Evolutionary conservation across 2,329 filamentous ascomycete species (phyloP).

Genomic region (Thelonectria rubi): DNA sequence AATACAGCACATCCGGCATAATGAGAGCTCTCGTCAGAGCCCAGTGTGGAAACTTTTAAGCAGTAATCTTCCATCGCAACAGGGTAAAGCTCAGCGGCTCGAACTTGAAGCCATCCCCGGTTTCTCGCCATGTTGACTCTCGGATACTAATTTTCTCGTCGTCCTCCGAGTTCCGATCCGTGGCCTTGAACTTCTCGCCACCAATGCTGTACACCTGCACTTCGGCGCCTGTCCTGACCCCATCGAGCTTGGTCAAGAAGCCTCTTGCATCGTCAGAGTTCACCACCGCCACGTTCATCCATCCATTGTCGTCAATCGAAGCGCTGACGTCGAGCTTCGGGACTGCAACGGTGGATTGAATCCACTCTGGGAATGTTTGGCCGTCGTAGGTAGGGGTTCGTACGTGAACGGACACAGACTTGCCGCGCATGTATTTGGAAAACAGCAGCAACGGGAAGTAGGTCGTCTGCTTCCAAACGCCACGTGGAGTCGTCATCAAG

Average conservation of each 20-base stretch:
- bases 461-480: constrained; percentile 74
- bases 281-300: constrained; percentile 72
- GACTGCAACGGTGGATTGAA: constrained; percentile 69
- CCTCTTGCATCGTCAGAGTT: constrained; percentile 70
- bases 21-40: neutral
- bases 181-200: constrained; percentile 45
- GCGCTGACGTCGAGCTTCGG: constrained; percentile 76
- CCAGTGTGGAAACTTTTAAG: neutral
- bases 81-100: constrained; percentile 73
- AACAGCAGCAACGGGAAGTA: constrained; percentile 75
- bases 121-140: constrained; percentile 62
- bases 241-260: constrained; percentile 65
- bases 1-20: neutral
- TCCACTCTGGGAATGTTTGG: constrained; percentile 69
- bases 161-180: constrained; percentile 67
- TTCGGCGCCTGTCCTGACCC: constrained; percentile 54
- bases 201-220: constrained; percentile 68
- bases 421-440: constrained; percentile 70
- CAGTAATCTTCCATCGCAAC: constrained; percentile 61
- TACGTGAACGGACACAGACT: constrained; percentile 72
- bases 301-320: constrained; percentile 64
- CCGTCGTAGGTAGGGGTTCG: constrained; percentile 70
- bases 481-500: constrained; percentile 72
- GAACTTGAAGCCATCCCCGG: constrained; percentile 67
- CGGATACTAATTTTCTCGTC: constrained; percentile 64